A percentile compares a stretch with the other conserved stretches of the same genome.
Conservation (phyloP, 164 flowering plant genomes). For the Platanus orientalis region DNA sequence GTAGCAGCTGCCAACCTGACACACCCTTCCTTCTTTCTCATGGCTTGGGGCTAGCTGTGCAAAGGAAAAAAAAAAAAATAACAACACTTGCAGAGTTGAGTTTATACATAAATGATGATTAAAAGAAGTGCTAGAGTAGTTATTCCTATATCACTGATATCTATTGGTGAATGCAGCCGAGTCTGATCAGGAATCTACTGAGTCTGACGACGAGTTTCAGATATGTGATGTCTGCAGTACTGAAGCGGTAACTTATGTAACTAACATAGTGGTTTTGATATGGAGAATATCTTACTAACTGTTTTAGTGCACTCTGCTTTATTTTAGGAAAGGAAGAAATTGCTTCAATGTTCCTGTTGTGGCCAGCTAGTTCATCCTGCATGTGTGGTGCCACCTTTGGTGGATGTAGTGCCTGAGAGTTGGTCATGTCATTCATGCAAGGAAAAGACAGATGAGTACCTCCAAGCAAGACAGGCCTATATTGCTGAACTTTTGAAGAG, state of each 20-base stretch:
- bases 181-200: constrained; percentile 66
- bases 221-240: constrained; percentile 77
- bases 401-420: constrained; percentile 44
- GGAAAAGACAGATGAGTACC: constrained; percentile 84
- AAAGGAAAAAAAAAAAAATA: no score
- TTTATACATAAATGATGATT: no score
- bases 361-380: constrained; percentile 69
- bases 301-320: background rate
- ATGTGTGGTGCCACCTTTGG: constrained; percentile 71
- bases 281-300: background rate
- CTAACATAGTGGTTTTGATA: background rate
- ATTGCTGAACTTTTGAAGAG: constrained; percentile 66
- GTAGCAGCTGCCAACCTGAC: no score
- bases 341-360: constrained; percentile 88
- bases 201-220: constrained; percentile 98
- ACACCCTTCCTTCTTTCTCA: no score
- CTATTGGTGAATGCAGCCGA: constrained; percentile 60
- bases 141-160: no score
- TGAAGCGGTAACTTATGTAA: constrained; percentile 59
- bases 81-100: no score
- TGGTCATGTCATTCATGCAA: constrained; percentile 93
- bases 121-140: no score
- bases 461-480: constrained; percentile 57
- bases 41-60: no score
- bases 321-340: constrained; percentile 78